Percentiles rank a stretch among this genome's conserved stretches.
phyloP scores from a whole-genome alignment of 345 rosid species.

The Hypericum androsaemum region DNA sequence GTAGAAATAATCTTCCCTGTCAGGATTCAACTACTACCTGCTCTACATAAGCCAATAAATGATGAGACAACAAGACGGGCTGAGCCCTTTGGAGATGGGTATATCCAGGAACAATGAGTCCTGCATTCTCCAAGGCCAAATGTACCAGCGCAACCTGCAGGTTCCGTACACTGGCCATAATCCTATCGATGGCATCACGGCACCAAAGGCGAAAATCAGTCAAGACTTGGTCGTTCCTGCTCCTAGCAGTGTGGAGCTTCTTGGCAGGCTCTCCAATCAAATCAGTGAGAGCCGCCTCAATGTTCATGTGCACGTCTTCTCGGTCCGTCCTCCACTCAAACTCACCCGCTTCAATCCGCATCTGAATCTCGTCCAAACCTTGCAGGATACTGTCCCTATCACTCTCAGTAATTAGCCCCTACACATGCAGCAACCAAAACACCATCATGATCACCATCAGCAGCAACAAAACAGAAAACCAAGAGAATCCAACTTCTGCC shows the following conservation, averaged over 20 bases:
- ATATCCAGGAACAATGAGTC: conserved; percentile 81
- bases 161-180: conserved; percentile 29
- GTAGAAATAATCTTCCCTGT: not conserved
- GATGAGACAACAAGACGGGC: conserved; percentile 82
- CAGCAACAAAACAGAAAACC: not conserved
- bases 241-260: conserved; percentile 91
- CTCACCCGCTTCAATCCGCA: conserved; percentile 44
- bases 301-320: conserved; percentile 97
- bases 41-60: conserved; percentile 72
- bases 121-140: conserved; percentile 61
- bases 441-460: not conserved
- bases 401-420: conserved; percentile 58
- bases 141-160: conserved; percentile 60
- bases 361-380: conserved; percentile 77
- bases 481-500: no score
- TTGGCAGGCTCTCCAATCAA: conserved; percentile 95
- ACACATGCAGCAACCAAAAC: conserved; percentile 1
- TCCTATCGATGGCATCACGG: conserved; percentile 72
- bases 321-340: conserved; percentile 87
- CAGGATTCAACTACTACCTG: conserved; percentile 37
- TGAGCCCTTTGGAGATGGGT: conserved; percentile 96
- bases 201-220: conserved; percentile 94
- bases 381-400: conserved; percentile 61
- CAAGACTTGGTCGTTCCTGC: conserved; percentile 82
- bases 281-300: conserved; percentile 90